phyloP scores from a whole-genome alignment of 1,284 basidiomycete genomes.

The Heterobasidion irregulare region DNA sequence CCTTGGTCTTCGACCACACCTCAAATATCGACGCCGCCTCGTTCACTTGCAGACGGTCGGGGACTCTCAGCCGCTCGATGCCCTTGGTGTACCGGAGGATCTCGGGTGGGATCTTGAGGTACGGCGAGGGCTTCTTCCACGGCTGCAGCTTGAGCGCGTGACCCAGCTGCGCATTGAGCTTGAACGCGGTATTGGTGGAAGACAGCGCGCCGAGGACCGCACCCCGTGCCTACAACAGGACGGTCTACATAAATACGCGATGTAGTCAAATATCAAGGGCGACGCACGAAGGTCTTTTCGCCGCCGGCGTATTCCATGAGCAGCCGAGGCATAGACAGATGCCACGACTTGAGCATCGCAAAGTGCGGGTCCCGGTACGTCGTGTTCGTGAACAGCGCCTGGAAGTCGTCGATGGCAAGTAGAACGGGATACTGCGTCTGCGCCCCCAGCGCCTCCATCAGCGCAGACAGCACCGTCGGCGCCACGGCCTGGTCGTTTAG shows the following conservation, averaged over 20 bases:
- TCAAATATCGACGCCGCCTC: conserved; percentile 68
- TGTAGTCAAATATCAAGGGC: neutral
- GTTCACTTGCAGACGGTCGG: conserved; percentile 42
- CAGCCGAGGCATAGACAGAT: conserved; percentile 75
- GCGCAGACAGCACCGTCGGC: conserved; percentile 53
- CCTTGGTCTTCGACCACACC: conserved; percentile 54
- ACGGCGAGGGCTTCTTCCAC: conserved; percentile 33
- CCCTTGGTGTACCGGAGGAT: conserved; percentile 46
- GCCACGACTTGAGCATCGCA: conserved; percentile 63
- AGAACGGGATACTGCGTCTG: conserved; percentile 80
- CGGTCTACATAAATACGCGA: conserved; percentile 8
- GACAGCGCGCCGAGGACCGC: conserved; percentile 63
- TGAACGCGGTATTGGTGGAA: conserved; percentile 43
- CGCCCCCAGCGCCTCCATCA: conserved; percentile 57
- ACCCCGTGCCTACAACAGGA: conserved; percentile 40
- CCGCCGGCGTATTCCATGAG: conserved; percentile 75
- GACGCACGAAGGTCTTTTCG: conserved; percentile 55
- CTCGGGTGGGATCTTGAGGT: conserved; percentile 36
- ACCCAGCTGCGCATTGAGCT: conserved; percentile 47
- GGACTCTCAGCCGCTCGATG: conserved; percentile 45
- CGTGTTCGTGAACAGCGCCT: conserved; percentile 69
- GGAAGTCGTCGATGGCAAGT: conserved; percentile 83
- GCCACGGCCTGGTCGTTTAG: conserved; percentile 46
- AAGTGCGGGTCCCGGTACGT: conserved; percentile 79
- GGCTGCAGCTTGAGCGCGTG: conserved; percentile 41